Evolutionary conservation across 2,329 filamentous ascomycete genomes (phyloP).

Genomic region (Verticillium albo-atrum): DNA sequence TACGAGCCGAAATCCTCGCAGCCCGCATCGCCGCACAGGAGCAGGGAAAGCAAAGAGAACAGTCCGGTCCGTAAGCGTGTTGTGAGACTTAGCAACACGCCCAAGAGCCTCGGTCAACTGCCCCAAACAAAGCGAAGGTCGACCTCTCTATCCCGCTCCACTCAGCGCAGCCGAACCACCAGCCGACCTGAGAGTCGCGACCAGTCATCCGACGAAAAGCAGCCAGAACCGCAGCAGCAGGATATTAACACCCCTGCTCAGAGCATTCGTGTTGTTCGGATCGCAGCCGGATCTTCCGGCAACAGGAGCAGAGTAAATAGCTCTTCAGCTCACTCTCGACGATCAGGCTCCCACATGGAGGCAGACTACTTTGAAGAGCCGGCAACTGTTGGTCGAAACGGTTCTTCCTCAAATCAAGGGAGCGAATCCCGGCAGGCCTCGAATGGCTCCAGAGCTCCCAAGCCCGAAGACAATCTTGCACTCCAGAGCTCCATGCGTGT

Average conservation of each 20-base stretch:
- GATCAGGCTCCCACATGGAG: conserved; percentile 36
- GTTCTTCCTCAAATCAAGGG: conserved; percentile 40
- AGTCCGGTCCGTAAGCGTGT: conserved; percentile 54
- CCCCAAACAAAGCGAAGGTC: conserved; percentile 41
- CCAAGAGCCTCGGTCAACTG: conserved; percentile 37
- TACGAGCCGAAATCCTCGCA: conserved; percentile 30
- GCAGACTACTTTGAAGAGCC: conserved; percentile 44
- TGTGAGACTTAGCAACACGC: conserved; percentile 50
- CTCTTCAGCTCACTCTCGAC: conserved; percentile 30
- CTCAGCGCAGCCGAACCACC: conserved; percentile 22
- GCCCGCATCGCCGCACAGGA: conserved; percentile 38
- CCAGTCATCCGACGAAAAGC: conserved; percentile 33
- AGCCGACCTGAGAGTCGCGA: conserved; percentile 37
- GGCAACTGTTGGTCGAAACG: conserved; percentile 43
- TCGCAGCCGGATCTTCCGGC: conserved; percentile 47
- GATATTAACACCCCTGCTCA: conserved; percentile 52
- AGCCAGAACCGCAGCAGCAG: conserved; percentile 21
- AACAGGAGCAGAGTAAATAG: conserved; percentile 28
- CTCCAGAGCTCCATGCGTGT: conserved; percentile 71
- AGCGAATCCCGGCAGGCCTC: conserved; percentile 50
- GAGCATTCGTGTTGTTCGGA: conserved; percentile 49
- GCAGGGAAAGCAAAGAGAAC: conserved; percentile 44
- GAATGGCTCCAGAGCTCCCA: conserved; percentile 39
- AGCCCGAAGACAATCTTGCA: conserved; percentile 59
- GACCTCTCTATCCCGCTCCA: conserved; percentile 40